Base-by-base conservation (phyloP, 129 eudicot genomes). In the Rutidosis leptorrhynchoides region DNA sequence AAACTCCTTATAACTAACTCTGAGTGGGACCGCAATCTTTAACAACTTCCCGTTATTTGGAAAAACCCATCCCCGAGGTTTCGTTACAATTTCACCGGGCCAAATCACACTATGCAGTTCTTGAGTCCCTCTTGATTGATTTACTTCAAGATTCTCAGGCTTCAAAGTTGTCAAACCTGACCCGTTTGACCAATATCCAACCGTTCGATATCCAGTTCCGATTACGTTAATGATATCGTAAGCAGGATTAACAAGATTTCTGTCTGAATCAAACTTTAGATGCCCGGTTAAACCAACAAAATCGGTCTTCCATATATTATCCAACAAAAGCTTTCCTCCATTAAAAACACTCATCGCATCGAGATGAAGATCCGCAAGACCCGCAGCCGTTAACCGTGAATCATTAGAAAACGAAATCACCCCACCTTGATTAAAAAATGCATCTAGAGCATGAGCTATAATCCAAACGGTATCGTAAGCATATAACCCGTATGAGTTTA, bases 21-120 rank as follows among this genome's bases (percentile, higher is more conserved):
- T 78, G 29, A 73, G 62, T 1, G 98, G 98, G 28, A 92, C 98
- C 43, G 87, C 98, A 74, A 92, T 85, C 55, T 75, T 83, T 73
- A 92, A 54, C 52, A 59, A 77, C 74, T 76, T 88, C 60, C 98
- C 98, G 56, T 82, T 85, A 64, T 83, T 88, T 4, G 98, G 98
- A 71, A 92, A 92, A 61, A 83, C 89, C 98, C 96, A 92, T 8
- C 98, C 98, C 61, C 96, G 85, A 25, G 98, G 98, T 32, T 65
- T 83, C 45, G 70, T 71, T n/a, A 79, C 76, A 1, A 76, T 73
- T 56, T 89, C 86, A 42, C 96, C 98, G 0, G 98, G 98, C 98
- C 98, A 92, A 68, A 88, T 57, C 71, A 88, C 89, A 71, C 89
- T 80, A 40, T 76, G 68, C 42, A 92, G 81, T 21, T 71, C 71